Conservation (phyloP, 1,139 yeast species). For the Geotrichum histeridarum region DNA sequence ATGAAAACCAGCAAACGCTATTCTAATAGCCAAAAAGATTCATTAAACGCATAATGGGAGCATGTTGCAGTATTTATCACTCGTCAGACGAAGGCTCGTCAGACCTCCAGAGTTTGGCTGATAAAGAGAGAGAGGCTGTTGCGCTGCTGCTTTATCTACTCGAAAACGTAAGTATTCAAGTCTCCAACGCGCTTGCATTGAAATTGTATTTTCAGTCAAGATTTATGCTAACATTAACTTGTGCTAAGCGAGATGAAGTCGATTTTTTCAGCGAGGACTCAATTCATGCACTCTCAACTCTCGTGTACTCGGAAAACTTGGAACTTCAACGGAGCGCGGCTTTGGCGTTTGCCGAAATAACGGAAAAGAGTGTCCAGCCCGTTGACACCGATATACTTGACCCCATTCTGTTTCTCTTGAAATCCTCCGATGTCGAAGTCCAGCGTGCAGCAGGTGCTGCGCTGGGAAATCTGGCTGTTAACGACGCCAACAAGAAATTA, state of each 20-base stretch:
- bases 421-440: slow-evolving; percentile 85
- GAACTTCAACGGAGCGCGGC: slow-evolving; percentile 97
- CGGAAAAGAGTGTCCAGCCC: slow-evolving; percentile 78
- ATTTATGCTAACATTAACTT: background rate
- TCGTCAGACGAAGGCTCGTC: slow-evolving; percentile 5
- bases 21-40: too few species aligned
- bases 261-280: slow-evolving; percentile 78
- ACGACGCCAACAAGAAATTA: slow-evolving; percentile 85
- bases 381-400: slow-evolving; percentile 88
- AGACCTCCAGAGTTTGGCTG: slow-evolving; percentile 34
- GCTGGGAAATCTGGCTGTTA: slow-evolving; percentile 91
- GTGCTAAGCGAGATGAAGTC: slow-evolving; percentile 52
- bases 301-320: slow-evolving; percentile 90
- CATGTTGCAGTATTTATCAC: slow-evolving; percentile 14
- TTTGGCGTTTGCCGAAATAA: slow-evolving; percentile 95
- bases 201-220: background rate
- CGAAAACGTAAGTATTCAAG: slow-evolving; percentile 53
- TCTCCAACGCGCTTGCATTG: background rate
- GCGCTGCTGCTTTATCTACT: slow-evolving; percentile 81
- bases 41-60: slow-evolving; percentile 10
- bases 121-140: slow-evolving; percentile 94
- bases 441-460: slow-evolving; percentile 99
- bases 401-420: slow-evolving; percentile 82
- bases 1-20: background rate
- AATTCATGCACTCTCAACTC: slow-evolving; percentile 79